Evolutionary conservation across 257 asterid genomes (phyloP).

Genomic region (Ilex asprella): DNA sequence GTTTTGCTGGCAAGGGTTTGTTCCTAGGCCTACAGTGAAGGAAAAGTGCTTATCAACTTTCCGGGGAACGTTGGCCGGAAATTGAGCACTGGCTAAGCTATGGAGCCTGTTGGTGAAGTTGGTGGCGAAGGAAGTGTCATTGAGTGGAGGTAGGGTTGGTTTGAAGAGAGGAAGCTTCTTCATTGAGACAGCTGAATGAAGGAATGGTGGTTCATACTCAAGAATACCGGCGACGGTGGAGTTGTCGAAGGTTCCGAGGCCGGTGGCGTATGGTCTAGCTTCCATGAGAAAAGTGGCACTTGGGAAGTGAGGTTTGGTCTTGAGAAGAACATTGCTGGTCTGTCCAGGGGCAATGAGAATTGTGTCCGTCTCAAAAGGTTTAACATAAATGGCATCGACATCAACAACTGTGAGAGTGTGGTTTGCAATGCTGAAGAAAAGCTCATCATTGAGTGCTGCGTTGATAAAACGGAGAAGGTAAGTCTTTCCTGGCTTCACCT

Average conservation of each 20-base stretch:
- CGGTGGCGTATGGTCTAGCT: conserved; percentile 54
- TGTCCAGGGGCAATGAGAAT: conserved; percentile 60
- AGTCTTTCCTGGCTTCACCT: conserved; percentile 51
- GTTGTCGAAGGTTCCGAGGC: conserved; percentile 54
- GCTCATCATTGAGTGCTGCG: conserved; percentile 60
- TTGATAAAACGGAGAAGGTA: conserved; percentile 56
- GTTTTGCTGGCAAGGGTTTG: conserved; percentile 35
- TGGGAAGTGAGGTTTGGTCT: conserved; percentile 32
- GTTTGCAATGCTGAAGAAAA: conserved; percentile 54
- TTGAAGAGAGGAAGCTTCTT: conserved; percentile 22
- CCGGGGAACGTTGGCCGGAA: conserved; percentile 48
- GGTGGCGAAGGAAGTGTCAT: conserved; percentile 31
- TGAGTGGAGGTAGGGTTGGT: conserved; percentile 25
- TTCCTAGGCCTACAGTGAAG: conserved; percentile 62
- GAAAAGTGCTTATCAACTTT: conserved; percentile 35
- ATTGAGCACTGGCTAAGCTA: conserved; percentile 33
- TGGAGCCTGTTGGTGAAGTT: conserved; percentile 28
- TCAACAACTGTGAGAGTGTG: conserved; percentile 52
- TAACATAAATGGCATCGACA: conserved; percentile 52
- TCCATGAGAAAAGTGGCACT: conserved; percentile 39
- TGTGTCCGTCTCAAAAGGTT: conserved; percentile 41
- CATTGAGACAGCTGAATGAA: conserved; percentile 5
- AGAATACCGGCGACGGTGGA: conserved; percentile 40
- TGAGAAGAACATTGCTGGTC: conserved; percentile 50
- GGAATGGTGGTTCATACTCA: conserved; percentile 30